Conservation (phyloP, 1,139 yeast genomes). For the Candida sp. region DNA sequence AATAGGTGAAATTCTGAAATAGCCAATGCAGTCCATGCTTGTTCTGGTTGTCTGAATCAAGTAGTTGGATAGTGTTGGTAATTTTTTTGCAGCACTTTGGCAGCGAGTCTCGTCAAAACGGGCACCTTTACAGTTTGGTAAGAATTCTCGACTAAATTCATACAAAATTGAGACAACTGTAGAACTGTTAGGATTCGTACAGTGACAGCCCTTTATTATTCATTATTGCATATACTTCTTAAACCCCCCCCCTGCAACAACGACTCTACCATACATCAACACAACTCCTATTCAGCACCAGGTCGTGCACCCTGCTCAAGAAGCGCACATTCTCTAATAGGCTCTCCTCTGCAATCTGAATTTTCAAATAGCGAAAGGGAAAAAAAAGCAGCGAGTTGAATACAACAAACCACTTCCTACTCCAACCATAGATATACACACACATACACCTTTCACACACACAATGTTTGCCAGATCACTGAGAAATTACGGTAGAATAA, state of each 20-base stretch:
- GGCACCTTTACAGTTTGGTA: too few relatives aligned
- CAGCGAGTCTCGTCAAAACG: background rate
- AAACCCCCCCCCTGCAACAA: too few relatives aligned
- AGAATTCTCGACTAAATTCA: too few relatives aligned
- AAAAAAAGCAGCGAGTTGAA: slow-evolving; percentile 2
- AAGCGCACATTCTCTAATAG: background rate
- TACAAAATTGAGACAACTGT: too few relatives aligned
- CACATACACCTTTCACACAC: too few relatives aligned
- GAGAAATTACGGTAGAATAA: slow-evolving; percentile 21
- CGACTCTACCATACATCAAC: too few relatives aligned
- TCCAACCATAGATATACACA: background rate
- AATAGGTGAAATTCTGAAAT: slow-evolving; percentile 1
- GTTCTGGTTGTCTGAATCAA: background rate
- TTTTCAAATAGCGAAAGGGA: slow-evolving; percentile 3
- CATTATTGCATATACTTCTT: too few relatives aligned
- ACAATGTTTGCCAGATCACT: slow-evolving; percentile 33
- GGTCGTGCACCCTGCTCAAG: background rate
- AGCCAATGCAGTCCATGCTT: slow-evolving; percentile 2
- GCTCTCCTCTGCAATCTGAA: background rate
- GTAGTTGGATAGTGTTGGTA: too few relatives aligned
- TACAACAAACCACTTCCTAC: background rate
- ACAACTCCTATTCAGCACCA: background rate
- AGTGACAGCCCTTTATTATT: too few relatives aligned
- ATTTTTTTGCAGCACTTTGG: background rate
- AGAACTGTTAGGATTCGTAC: too few relatives aligned